A percentile compares a stretch with the other conserved stretches of the same genome.
Evolutionary conservation across 2,329 filamentous ascomycete species (phyloP).

Genomic region (Phialocephala sp.): DNA sequence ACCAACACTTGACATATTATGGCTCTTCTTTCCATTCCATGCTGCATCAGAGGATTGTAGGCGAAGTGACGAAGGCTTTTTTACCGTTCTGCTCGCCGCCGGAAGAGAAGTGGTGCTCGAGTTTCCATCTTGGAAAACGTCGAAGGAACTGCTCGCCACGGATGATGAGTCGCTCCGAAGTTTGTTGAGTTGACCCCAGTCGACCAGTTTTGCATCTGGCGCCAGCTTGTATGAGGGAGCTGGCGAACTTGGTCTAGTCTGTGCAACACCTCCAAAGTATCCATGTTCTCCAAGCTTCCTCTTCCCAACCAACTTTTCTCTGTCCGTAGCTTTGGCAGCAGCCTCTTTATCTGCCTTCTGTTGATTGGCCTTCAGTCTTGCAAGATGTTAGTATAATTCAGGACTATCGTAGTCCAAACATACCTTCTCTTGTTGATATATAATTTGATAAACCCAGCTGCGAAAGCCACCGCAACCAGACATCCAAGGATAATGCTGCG

Average conservation of each 20-base stretch:
- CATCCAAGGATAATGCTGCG: constrained; percentile 32
- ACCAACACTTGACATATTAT: constrained; percentile 23
- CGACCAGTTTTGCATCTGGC: constrained; percentile 21
- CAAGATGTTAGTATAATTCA: constrained; percentile 10
- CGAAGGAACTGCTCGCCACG: constrained; percentile 20
- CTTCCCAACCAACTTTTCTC: constrained; percentile 31
- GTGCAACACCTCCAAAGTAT: constrained; percentile 36
- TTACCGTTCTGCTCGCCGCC: constrained; percentile 8
- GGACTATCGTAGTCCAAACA: background rate
- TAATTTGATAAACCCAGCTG: constrained; percentile 34
- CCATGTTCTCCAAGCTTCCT: constrained; percentile 34
- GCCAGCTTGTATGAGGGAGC: constrained; percentile 29
- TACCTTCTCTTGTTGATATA: constrained; percentile 37
- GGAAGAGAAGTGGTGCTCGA: constrained; percentile 18
- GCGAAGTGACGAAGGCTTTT: constrained; percentile 34
- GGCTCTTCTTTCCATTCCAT: constrained; percentile 1
- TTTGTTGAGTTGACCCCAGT: constrained; percentile 25
- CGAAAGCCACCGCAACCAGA: constrained; percentile 30
- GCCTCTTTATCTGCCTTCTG: constrained; percentile 31
- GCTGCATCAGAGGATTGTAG: constrained; percentile 18
- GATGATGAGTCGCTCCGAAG: constrained; percentile 17
- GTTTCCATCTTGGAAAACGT: constrained; percentile 11
- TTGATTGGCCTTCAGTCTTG: constrained; percentile 30
- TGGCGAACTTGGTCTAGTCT: constrained; percentile 35
- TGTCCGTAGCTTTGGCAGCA: constrained; percentile 23